Evolutionary conservation across 169 alveolate species (phyloP), one percentile per base, ranked within the genome.

Genomic region (Plasmodium falciparum): DNA sequence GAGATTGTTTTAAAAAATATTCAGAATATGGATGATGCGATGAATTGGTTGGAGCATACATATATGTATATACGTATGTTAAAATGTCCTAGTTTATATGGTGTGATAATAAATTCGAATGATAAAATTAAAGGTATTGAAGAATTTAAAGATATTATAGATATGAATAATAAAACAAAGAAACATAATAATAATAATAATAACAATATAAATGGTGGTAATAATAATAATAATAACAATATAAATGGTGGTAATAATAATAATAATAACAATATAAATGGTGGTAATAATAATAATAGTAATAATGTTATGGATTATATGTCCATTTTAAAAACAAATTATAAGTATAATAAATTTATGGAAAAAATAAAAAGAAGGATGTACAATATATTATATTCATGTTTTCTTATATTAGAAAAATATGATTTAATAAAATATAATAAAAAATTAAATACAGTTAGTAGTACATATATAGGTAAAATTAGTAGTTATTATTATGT

Each of bases 401-500:
- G 99, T 15, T 97, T 99, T 67, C 73, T 94, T 67, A 85, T 93
- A 54, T 93, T 99, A 62, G 99, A 98, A 90, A 96, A 96, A 90
- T 95, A 96, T 89, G 96, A 96, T 26, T 94, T 99, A 76, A 96
- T 99, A 12, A 96, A 97, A 83, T 99, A 99, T 88, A 99, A 99
- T 74, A 95, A 90, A 89, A 95, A 93, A 76, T 93, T 97, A 56
- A 99, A 99, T n/a, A 88, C 94, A 20, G 96, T 98, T 22, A 97
- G 96, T 91, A 94, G 99, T 15, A 98, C 99, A 7, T 97, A 99
- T 4, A 92, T 99, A 56, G 99, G 99, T 0, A 96, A 98, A 67
- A 98, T 99, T 6, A 99, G 99, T 11, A 96, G 99, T 74, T 98
- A 97, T 93, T 99, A 98, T 95, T 99, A 99, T 95, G 95, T 99